Percentiles rank a stretch among this genome's conserved stretches.
These are phyloP conservation scores for Plasmodium blacklocki DNA, from an alignment of 169 alveolate species.

Conservation along the genomic window DNA sequence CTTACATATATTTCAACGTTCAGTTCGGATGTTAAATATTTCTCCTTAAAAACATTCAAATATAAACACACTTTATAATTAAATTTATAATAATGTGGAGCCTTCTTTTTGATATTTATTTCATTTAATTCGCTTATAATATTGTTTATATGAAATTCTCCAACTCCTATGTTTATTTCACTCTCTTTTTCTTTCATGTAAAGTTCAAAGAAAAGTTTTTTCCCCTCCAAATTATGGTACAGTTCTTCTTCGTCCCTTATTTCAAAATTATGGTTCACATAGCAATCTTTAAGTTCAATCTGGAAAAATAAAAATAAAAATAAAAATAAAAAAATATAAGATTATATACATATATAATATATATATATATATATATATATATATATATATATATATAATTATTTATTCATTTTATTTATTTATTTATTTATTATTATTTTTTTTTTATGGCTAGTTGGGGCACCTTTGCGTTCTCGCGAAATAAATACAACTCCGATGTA, in stretches of 20 bases:
- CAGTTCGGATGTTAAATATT: conserved; percentile 57
- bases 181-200: neutral
- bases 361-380: neutral
- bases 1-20: conserved; percentile 14
- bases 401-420: neutral
- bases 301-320: conserved; percentile 3
- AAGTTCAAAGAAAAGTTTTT: conserved; percentile 8
- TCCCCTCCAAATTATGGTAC: conserved; percentile 11
- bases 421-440: neutral
- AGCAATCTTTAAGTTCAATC: conserved; percentile 58
- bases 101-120: neutral
- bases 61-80: conserved; percentile 17
- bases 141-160: conserved; percentile 19
- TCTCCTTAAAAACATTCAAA: conserved; percentile 55
- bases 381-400: neutral
- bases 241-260: conserved; percentile 4
- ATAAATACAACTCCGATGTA: conserved; percentile 19
- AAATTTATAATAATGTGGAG: conserved; percentile 16
- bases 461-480: conserved; percentile 41
- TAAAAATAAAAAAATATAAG: neutral
- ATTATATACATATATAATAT: neutral
- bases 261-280: conserved; percentile 28
- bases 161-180: conserved; percentile 48
- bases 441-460: neutral
- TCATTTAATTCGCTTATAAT: conserved; percentile 14